Base-by-base conservation (phyloP, 1,139 yeast species). In the Pichia sp. region DNA sequence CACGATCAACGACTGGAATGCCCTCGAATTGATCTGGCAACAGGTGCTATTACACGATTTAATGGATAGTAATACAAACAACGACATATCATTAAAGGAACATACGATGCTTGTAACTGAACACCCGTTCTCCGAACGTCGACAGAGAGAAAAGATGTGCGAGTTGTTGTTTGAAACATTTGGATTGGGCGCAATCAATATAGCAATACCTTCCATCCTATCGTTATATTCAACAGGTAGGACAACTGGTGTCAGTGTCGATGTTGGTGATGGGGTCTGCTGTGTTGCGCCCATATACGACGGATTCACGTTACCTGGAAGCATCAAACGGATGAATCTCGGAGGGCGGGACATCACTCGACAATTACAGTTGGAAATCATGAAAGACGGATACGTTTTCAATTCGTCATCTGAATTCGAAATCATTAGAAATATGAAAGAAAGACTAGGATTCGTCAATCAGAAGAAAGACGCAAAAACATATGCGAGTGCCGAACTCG, bases 81-180 rank as follows among this genome's bases (percentile, higher is more conserved):
- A 9, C 7, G 47, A 35, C 8, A 14, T 49, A 32, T 45, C 46
- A 4, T 30, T 61, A 17, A 64, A 60, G 22, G 98, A 93, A 76
- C 99, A 93, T 82, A 97, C 98, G 1, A 71, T 91, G 27, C 70
- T 91, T 42, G 72, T 91, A 27, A 91, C 97, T 0, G 98, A 91
- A 61, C 94, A 96, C 1, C 96, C 97, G 5, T 67, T 88, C 52
- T 89, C 88, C 59, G 94, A 96, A 1, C 70, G 77, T 35, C 63
- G 67, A 4, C 88, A 91, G 63, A 69, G 96, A 46, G 88, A 83
- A 52, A 73, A 68, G 45, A 81, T 86, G 73, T 83, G 91, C 44
- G 93, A 89, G 66, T 67, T 88, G 2, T 68, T 89, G 50, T 91
- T 88, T 66, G 98, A 91, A 61, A 83, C 81, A 40, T 87, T 89